phyloP scores from a whole-genome alignment of 2,329 filamentous ascomycete genomes.

The Tolypocladium album region DNA sequence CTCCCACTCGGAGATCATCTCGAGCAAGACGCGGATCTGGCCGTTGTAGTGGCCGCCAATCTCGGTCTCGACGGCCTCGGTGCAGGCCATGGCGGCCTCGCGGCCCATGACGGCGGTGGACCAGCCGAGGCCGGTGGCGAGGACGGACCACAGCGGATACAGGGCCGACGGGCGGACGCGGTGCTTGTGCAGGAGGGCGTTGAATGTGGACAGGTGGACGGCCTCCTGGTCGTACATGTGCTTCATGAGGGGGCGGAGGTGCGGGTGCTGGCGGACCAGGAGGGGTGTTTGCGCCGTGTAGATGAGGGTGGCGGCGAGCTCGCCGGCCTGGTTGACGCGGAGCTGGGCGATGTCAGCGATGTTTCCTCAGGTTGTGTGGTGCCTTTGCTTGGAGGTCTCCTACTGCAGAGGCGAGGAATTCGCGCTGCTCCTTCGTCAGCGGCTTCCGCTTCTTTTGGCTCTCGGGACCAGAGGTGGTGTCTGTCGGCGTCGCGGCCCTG shows the following conservation, averaged over 20 bases:
- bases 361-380: not conserved
- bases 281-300: constrained; percentile 81
- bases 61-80: constrained; percentile 95
- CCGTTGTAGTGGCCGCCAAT: constrained; percentile 94
- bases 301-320: constrained; percentile 92
- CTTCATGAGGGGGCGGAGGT: constrained; percentile 81
- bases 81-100: constrained; percentile 96
- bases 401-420: constrained; percentile 67
- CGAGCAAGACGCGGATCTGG: constrained; percentile 72
- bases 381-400: constrained; percentile 9
- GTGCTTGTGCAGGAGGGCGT: constrained; percentile 70
- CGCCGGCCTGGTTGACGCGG: constrained; percentile 93
- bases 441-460: constrained; percentile 38
- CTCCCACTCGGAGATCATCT: constrained; percentile 71
- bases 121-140: constrained; percentile 79
- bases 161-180: constrained; percentile 86
- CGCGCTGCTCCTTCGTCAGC: constrained; percentile 57
- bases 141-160: constrained; percentile 78
- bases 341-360: constrained; percentile 36
- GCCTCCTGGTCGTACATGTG: constrained; percentile 99
- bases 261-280: constrained; percentile 70
- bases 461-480: constrained; percentile 10
- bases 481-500: constrained; percentile 3
- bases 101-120: constrained; percentile 78
- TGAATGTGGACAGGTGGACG: constrained; percentile 79